These are phyloP conservation scores for Raffaelea arxii DNA, from an alignment of 2,329 filamentous ascomycete species.

Conservation along the genomic window DNA sequence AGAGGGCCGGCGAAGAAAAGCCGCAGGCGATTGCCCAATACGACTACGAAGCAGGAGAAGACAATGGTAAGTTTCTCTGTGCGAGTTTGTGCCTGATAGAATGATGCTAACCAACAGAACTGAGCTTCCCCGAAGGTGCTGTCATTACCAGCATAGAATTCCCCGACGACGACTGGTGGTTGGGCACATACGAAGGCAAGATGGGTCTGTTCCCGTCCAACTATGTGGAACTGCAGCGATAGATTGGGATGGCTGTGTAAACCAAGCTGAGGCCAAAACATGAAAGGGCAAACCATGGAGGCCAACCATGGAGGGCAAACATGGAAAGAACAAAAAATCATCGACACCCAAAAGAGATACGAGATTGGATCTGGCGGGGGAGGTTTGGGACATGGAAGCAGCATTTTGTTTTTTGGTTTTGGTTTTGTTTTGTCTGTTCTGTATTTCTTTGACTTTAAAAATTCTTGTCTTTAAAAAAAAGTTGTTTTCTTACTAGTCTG, in stretches of 20 bases:
- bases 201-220: slow-evolving; percentile 76
- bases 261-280: neutral
- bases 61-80: slow-evolving; percentile 53
- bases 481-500: neutral
- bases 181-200: slow-evolving; percentile 71
- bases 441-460: no score
- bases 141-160: slow-evolving; percentile 81
- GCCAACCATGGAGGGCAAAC: neutral
- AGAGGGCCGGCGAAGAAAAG: slow-evolving; percentile 26
- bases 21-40: slow-evolving; percentile 78
- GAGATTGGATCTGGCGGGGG: no score
- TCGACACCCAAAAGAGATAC: neutral
- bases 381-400: no score
- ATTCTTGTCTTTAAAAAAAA: slow-evolving; percentile 4
- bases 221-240: slow-evolving; percentile 49
- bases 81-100: neutral
- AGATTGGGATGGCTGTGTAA: neutral
- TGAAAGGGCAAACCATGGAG: neutral
- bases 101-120: slow-evolving; percentile 31
- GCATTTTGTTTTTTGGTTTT: neutral
- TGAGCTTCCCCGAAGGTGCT: slow-evolving; percentile 82
- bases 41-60: slow-evolving; percentile 94
- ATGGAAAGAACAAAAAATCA: neutral
- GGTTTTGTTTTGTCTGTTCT: neutral
- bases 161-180: slow-evolving; percentile 98